phyloP scores from a whole-genome alignment of 345 rosid species.

The Eucalyptus guilfoylei region DNA sequence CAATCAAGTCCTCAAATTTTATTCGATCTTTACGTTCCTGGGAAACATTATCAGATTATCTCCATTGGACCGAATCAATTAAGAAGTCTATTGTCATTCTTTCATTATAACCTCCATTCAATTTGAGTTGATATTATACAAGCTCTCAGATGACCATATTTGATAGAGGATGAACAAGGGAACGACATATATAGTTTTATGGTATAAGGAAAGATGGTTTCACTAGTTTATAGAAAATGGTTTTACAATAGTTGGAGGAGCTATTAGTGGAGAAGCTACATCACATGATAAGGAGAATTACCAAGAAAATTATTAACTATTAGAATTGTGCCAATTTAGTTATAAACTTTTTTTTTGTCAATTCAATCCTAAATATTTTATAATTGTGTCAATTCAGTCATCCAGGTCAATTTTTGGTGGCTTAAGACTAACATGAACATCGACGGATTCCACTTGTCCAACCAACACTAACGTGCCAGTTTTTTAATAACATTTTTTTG shows the following conservation, averaged over 20 bases:
- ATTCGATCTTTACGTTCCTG: background rate
- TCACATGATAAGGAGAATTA: too few relatives aligned
- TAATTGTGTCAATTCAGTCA: too few relatives aligned
- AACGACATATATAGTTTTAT: too few relatives aligned
- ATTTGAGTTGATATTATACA: background rate
- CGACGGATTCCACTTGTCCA: too few relatives aligned
- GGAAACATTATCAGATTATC: background rate
- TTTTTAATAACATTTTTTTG: too few relatives aligned
- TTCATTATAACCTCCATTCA: background rate
- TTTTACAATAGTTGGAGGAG: background rate
- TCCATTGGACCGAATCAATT: background rate
- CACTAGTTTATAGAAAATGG: background rate
- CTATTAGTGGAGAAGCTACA: background rate
- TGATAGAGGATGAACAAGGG: background rate
- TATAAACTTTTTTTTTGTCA: too few relatives aligned
- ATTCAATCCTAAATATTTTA: fast-evolving
- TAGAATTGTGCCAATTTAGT: too few relatives aligned
- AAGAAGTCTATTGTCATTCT: background rate
- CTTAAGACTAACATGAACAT: too few relatives aligned
- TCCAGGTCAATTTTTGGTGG: too few relatives aligned
- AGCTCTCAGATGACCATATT: background rate
- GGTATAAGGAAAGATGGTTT: background rate
- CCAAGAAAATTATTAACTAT: too few relatives aligned
- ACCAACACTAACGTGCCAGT: fast-evolving
- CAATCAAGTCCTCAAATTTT: background rate